phyloP scores from a whole-genome alignment of 495 filamentous ascomycete genomes.

The Filosporella fistucella region DNA sequence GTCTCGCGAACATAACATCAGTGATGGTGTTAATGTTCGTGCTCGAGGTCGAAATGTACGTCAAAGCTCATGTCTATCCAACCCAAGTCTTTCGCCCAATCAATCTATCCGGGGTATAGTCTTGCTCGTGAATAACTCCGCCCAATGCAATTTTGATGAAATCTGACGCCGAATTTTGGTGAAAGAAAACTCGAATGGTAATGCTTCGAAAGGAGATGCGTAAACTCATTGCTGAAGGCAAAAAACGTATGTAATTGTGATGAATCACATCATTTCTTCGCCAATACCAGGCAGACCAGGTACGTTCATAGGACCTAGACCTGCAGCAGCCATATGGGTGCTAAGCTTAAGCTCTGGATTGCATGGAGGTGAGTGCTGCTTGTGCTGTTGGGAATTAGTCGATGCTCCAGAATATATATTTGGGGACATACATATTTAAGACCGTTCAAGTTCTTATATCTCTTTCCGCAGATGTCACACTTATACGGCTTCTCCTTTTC shows the following conservation, averaged over 20 bases:
- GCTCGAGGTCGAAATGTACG: not conserved
- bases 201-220: not conserved
- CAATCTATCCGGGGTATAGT: conserved; percentile 6
- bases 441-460: conserved; percentile 98
- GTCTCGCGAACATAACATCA: not conserved
- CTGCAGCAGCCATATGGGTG: conserved; percentile 19
- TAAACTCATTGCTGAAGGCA: not conserved
- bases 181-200: not conserved
- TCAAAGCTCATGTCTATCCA: conserved; percentile 1
- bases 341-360: conserved; percentile 37
- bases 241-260: not conserved
- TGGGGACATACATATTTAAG: conserved; percentile 70
- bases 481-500: conserved; percentile 99
- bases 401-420: not conserved
- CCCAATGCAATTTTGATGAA: not conserved
- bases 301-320: conserved; percentile 19
- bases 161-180: not conserved
- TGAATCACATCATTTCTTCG: conserved; percentile 26
- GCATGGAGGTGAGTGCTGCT: conserved; percentile 77
- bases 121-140: conserved; percentile 3
- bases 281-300: conserved; percentile 26
- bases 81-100: conserved; percentile 1
- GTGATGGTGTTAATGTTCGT: not conserved
- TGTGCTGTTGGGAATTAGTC: conserved; percentile 49
- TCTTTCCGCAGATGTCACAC: conserved; percentile 94